Evolutionary conservation across 1,284 basidiomycete genomes (phyloP), one percentile per base, ranked within the genome.

Genomic region (Porogramme epimiltina): DNA sequence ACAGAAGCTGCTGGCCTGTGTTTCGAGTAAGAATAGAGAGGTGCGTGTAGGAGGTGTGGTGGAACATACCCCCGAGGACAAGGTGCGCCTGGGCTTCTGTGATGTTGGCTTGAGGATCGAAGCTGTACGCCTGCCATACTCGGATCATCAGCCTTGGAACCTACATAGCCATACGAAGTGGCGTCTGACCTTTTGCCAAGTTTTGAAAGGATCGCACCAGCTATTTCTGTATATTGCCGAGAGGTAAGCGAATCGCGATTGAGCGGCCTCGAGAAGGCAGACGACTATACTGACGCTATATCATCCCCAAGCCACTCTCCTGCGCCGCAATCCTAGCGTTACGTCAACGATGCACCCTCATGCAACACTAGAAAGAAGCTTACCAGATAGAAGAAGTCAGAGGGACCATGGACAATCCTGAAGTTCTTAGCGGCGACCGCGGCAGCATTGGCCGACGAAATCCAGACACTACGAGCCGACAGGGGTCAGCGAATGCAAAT

Each of bases 151-250:
- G 41, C 13, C 1, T 28, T 19, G 10, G 18, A 8, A 1, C 22
- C 2, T 8, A 22, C 25, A 9, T 4, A 18, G 9, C 5, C 9
- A 18, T 37, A 18, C 5, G 6, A 36, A 1, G 28, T 26, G 20
- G 18, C 16, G 2, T 33, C 47, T 36, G 38, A 63, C 65, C 73
- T 80, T 81, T 61, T 84, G 80, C 88, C 89, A 91, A 1, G 82
- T 80, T 69, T 89, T 89, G 80, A 84, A 87, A 0, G 86, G 85
- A 58, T 87, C 85, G 63, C 87, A 89, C 85, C 81, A 83, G 38
- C 71, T 75, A 50, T 75, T 73, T 3, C 76, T 74, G 36, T 40
- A 45, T n/a, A 18, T 15, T 2, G 10, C 19, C 2, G n/a, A 3
- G n/a, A 16, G 28, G n/a, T 36, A 18, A 39, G 10, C 20, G 4